These are phyloP conservation scores for Polytrichum formosum DNA, from an alignment of 225 moss, liverwort and hornwort genomes.

Conservation along the genomic window DNA sequence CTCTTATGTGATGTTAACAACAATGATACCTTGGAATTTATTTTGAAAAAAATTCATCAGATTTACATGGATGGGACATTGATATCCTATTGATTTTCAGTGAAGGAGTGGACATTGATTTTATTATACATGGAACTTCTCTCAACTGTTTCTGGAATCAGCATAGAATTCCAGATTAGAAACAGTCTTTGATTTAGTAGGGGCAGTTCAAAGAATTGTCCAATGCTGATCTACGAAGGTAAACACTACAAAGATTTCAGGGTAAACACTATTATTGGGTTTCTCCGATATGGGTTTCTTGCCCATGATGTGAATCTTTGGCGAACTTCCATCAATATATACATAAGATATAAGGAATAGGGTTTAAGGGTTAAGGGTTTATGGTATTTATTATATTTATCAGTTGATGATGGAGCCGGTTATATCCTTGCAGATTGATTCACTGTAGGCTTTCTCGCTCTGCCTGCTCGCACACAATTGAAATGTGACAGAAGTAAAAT, in stretches of 20 bases:
- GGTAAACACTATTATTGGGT: not conserved
- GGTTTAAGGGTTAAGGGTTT: not conserved
- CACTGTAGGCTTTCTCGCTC: not conserved
- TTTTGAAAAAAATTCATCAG: not conserved
- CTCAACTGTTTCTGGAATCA: not conserved
- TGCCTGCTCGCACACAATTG: not conserved
- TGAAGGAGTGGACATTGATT: not conserved
- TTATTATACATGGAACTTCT: not conserved
- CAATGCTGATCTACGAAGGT: not conserved
- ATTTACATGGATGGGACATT: not conserved
- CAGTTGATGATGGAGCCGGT: not conserved
- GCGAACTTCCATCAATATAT: not conserved
- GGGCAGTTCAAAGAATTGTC: not conserved
- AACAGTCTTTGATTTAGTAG: not conserved
- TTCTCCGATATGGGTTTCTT: not conserved
- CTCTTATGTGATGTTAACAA: conserved; percentile 1
- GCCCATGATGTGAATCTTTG: not conserved
- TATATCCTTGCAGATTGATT: not conserved
- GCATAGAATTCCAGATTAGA: not conserved
- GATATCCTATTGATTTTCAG: not conserved
- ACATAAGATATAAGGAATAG: not conserved
- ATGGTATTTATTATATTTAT: not conserved
- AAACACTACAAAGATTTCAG: not conserved
- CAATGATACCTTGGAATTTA: not conserved
- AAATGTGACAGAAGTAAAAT: not conserved